Percentiles rank a stretch among this genome's conserved stretches.
Evolutionary conservation across 2,329 filamentous ascomycete species (phyloP).

Genomic region (Exophiala sp.): DNA sequence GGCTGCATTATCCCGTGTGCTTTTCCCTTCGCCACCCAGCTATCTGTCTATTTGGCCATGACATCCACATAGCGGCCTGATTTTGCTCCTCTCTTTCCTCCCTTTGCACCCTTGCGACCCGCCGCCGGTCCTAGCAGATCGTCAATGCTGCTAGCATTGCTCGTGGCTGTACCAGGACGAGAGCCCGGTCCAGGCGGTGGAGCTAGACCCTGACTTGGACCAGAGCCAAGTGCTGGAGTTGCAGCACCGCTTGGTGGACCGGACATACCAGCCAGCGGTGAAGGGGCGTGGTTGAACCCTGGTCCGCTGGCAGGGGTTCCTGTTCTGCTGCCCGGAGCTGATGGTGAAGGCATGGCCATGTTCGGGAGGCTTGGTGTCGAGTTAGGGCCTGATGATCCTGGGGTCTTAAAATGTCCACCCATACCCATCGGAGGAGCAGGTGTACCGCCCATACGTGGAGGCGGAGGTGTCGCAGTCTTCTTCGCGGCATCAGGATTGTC

Average conservation of each 20-base stretch:
- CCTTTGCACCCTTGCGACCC: conserved; percentile 50
- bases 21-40: background rate
- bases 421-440: conserved; percentile 16
- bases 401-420: conserved; percentile 11
- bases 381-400: conserved; percentile 6
- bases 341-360: conserved; percentile 13
- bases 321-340: conserved; percentile 20
- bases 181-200: conserved; percentile 52
- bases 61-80: conserved; percentile 94
- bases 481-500: conserved; percentile 65
- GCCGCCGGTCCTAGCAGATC: conserved; percentile 78
- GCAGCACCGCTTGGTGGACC: conserved; percentile 30
- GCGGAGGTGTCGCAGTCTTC: conserved; percentile 66
- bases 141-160: conserved; percentile 89
- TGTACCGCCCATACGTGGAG: conserved; percentile 55
- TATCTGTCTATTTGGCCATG: conserved; percentile 60
- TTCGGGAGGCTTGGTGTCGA: conserved; percentile 13
- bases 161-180: conserved; percentile 73
- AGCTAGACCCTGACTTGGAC: conserved; percentile 33
- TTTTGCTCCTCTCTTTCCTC: conserved; percentile 56
- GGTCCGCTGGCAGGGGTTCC: conserved; percentile 22
- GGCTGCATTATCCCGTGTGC: background rate
- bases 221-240: conserved; percentile 20
- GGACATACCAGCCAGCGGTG: conserved; percentile 27
- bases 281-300: conserved; percentile 5